Evolutionary conservation across 495 filamentous ascomycete genomes (phyloP), one percentile per base, ranked within the genome.

Genomic region (Extremus antarcticus): DNA sequence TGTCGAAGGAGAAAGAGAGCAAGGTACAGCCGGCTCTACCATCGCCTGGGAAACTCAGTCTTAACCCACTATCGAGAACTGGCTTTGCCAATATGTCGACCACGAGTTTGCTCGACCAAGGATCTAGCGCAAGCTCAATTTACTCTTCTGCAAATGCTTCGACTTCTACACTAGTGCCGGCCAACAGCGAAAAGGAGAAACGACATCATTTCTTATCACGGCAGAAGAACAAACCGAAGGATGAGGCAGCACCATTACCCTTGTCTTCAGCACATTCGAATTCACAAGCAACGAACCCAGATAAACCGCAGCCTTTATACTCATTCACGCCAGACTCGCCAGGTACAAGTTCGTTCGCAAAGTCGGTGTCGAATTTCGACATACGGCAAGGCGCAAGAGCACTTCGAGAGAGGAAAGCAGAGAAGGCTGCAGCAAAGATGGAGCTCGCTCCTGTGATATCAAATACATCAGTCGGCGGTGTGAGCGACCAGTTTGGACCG

Each of bases 211-310:
- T 97, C 65, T 65, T 97, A 50, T 90, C 88, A 2, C 77, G 92
- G 45, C 88, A 94, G 71, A 95, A 95, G 68, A 78, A 96, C 66
- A 96, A 94, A 68, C 70, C 90, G 20, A 90, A 85, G 62, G 85
- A 85, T 51, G 88, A 94, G 50, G 85, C 90, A 51, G 81, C 91
- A 59, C 76, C 85, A 35, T 77, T 89, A 1, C 79, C 82, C 1
- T 77, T 97, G 0, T 95, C 90, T 0, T 97, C 92, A 2, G 89
- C 90, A 19, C 83, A 82, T 24, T 92, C 87, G 65, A 97, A 95
- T 66, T 95, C 90, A 3, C 82, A 79, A 63, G 87, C 90, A 0
- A 81, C 84, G 1, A 88, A 95, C 65, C 88, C 90, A 0, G 85
- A 77, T 60, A 88, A 88, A 2, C 88, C 90, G 0, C 84, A 83